These are phyloP conservation scores for Gentiana dahurica DNA, from an alignment of 257 asterid species.

Conservation along the genomic window DNA sequence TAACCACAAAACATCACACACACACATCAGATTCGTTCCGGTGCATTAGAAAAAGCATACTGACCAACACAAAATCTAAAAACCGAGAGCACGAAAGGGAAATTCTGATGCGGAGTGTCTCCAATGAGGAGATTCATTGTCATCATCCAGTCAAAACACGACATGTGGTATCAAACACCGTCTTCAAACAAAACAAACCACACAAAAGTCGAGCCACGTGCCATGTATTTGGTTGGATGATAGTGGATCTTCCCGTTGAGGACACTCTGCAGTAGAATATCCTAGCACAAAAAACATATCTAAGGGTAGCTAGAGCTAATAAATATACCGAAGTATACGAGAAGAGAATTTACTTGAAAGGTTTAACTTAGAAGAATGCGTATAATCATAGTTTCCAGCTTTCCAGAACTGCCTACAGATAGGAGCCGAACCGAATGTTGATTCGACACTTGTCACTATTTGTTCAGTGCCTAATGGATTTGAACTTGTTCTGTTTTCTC, in stretches of 20 bases:
- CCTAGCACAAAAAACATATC: not conserved
- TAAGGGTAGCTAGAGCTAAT: not conserved
- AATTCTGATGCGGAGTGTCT: not conserved
- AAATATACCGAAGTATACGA: not conserved
- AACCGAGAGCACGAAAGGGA: not conserved
- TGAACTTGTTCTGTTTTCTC: slow-evolving; percentile 16
- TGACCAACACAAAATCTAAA: not conserved
- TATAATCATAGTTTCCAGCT: slow-evolving; percentile 71
- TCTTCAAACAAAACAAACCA: not conserved
- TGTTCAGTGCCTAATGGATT: slow-evolving; percentile 21
- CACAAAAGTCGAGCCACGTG: not conserved
- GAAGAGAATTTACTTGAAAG: slow-evolving; percentile 29
- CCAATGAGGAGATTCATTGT: not conserved
- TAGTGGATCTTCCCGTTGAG: too few species aligned
- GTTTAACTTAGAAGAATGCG: slow-evolving; percentile 35
- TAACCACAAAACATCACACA: slow-evolving; percentile 15
- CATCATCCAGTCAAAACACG: not conserved
- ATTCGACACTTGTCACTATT: slow-evolving; percentile 26
- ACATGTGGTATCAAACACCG: not conserved
- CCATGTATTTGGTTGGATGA: not conserved
- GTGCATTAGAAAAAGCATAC: slow-evolving; percentile 2
- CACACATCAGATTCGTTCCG: slow-evolving; percentile 10
- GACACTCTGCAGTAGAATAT: too few species aligned
- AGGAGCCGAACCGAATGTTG: slow-evolving; percentile 73
- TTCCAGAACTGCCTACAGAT: slow-evolving; percentile 86